Evolutionary conservation across 768 basidiomycete genomes (phyloP).

Genomic region (Lentinula aciculospora): DNA sequence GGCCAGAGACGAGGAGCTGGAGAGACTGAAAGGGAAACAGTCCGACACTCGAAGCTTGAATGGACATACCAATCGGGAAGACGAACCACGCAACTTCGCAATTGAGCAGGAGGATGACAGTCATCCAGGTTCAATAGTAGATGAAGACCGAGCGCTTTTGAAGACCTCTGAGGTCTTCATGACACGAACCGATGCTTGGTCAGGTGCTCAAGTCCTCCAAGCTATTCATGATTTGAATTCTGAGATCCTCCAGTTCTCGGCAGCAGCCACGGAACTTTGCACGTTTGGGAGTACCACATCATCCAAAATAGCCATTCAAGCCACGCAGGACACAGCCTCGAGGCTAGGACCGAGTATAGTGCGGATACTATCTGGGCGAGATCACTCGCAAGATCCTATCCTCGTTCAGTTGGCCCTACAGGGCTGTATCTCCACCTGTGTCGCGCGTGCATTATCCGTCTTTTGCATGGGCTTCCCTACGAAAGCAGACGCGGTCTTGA

Average conservation of each 20-base stretch:
- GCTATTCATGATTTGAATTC: slow-evolving; percentile 77
- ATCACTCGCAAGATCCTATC: slow-evolving; percentile 72
- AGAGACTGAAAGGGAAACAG: slow-evolving; percentile 35
- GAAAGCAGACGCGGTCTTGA: slow-evolving; percentile 60
- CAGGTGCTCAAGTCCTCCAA: slow-evolving; percentile 73
- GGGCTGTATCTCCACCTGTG: slow-evolving; percentile 61
- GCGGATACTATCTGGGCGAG: slow-evolving; percentile 52
- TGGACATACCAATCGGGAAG: slow-evolving; percentile 9
- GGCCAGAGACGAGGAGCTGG: slow-evolving; percentile 55
- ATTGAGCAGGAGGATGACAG: background rate
- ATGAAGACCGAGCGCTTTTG: slow-evolving; percentile 54
- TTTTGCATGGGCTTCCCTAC: slow-evolving; percentile 75
- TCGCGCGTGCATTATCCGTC: slow-evolving; percentile 58
- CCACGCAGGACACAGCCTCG: slow-evolving; percentile 53
- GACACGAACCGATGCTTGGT: slow-evolving; percentile 71
- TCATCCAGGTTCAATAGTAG: slow-evolving; percentile 8
- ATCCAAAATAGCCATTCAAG: slow-evolving; percentile 38
- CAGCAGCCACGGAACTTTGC: slow-evolving; percentile 66
- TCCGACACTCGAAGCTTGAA: slow-evolving; percentile 6
- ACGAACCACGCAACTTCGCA: background rate
- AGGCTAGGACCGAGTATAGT: slow-evolving; percentile 62
- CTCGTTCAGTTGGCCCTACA: slow-evolving; percentile 74
- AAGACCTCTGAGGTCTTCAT: slow-evolving; percentile 63
- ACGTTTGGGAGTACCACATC: slow-evolving; percentile 39
- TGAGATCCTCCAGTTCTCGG: slow-evolving; percentile 76